phyloP scores from a whole-genome alignment of 768 basidiomycete genomes.

The Leccinum pellstonianum region DNA sequence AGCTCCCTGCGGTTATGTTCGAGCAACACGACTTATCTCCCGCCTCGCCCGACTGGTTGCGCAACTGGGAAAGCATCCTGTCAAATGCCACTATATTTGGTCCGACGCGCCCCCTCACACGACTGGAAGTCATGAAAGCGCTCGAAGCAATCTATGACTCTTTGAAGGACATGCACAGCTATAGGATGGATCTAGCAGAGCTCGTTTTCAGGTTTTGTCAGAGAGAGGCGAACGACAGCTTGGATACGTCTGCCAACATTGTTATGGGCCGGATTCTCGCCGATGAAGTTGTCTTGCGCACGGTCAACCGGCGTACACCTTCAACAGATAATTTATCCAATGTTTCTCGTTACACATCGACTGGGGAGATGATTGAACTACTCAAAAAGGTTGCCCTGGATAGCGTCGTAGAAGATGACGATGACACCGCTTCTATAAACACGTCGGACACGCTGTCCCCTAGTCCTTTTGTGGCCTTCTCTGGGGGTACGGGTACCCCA shows the following conservation, averaged over 20 bases:
- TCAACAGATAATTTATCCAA: conserved; percentile 9
- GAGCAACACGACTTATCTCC: conserved; percentile 70
- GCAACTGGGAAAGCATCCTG: conserved; percentile 61
- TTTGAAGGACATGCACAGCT: conserved; percentile 66
- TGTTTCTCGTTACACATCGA: conserved; percentile 21
- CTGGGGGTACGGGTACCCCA: conserved; percentile 34
- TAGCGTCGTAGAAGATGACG: conserved; percentile 39
- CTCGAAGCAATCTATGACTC: conserved; percentile 60
- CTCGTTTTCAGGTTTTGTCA: conserved; percentile 55
- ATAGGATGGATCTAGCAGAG: conserved; percentile 54
- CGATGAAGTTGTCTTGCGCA: conserved; percentile 63
- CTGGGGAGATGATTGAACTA: conserved; percentile 38
- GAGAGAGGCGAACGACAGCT: conserved; percentile 28
- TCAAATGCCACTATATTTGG: conserved; percentile 47
- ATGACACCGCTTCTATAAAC: conserved; percentile 40
- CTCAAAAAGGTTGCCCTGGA: conserved; percentile 41
- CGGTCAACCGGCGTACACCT: conserved; percentile 39
- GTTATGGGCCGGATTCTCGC: conserved; percentile 60
- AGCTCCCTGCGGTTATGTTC: conserved; percentile 59
- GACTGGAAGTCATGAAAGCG: conserved; percentile 54
- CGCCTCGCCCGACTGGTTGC: conserved; percentile 68
- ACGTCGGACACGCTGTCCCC: conserved; percentile 42
- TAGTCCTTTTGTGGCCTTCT: conserved; percentile 27
- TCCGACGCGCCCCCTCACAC: conserved; percentile 47
- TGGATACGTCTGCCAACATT: conserved; percentile 31